Percentiles rank a stretch among this genome's conserved stretches.
Conservation (phyloP, 495 filamentous ascomycete genomes). For the Podospora comata region DNA sequence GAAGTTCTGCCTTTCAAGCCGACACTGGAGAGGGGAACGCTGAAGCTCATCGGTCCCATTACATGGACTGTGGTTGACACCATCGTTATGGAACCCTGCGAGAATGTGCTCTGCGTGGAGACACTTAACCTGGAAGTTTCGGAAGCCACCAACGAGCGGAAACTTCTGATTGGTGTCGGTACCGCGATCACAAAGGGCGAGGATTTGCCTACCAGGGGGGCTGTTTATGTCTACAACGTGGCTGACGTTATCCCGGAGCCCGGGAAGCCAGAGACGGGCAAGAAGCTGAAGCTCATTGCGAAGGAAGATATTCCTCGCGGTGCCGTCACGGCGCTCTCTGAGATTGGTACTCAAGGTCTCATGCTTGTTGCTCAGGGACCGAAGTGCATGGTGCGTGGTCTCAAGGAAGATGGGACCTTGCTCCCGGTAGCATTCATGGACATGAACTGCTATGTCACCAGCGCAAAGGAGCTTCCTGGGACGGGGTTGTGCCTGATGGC, state of each 20-base stretch:
- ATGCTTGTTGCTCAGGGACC: constrained; percentile 91
- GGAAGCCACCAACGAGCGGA: constrained; percentile 81
- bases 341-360: constrained; percentile 88
- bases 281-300: constrained; percentile 77
- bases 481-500: constrained; percentile 81
- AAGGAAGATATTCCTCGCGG: constrained; percentile 85
- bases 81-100: constrained; percentile 65
- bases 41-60: constrained; percentile 71
- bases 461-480: constrained; percentile 73
- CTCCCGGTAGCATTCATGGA: constrained; percentile 97
- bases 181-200: constrained; percentile 82
- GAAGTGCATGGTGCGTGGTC: constrained; percentile 91
- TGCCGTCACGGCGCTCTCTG: constrained; percentile 83
- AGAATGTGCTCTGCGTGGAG: constrained; percentile 75
- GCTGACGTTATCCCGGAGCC: constrained; percentile 89
- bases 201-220: constrained; percentile 79
- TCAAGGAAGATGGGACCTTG: constrained; percentile 90
- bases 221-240: constrained; percentile 86
- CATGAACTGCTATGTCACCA: constrained; percentile 85
- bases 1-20: constrained; percentile 67
- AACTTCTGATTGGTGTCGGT: constrained; percentile 76
- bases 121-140: constrained; percentile 84
- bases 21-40: constrained; percentile 57
- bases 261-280: constrained; percentile 75
- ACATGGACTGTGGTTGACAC: constrained; percentile 76